Base-by-base conservation (phyloP, 805 yeast species). In the Candida manassasensis region DNA sequence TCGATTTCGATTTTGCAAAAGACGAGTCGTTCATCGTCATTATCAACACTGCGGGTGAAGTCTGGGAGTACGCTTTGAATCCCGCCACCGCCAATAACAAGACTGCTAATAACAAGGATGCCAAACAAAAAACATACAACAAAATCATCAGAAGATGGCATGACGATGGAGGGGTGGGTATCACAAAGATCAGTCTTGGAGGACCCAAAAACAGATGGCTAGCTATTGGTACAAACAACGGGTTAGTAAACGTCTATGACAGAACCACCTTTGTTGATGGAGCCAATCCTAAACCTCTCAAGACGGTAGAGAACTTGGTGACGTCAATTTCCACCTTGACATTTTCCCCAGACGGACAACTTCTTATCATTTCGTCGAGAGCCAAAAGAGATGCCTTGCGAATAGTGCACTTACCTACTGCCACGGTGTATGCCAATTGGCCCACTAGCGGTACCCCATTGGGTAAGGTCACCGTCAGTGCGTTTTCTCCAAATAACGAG, bases 391-490 rank as follows among this genome's bases (percentile, higher is more conserved):
- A 93, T 58, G 85, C 96, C 3, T 67, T 93, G 41, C 75, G 89
- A 50, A 57, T 93, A 44, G 89, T 87, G 9, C 97, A 93, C 55
- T 61, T 90, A 38, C 96, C 97, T 15, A 73, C 84, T 17, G 86
- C 90, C 44, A 75, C 85, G 13, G 95, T 86, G 5, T 93, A 80
- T 62, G 71, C 80, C 32, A 93, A 93, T 66, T 93, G 98, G 98
- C 99, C 99, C 12, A 93, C 97, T 2, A 80, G 90, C 35, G 88
- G 88, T 4, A 90, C 98, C 1, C 97, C 98, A 8, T 71, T 93
- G 46, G 99, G 98, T n/a, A 79, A 82, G 46, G 96, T 93, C 21
- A 85, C 96, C 0, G 61, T 80, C 12, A 81, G 79, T 2, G 75
- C 78, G 11, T 90, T 90, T 59, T 79, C 94, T 28, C 87, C 93